phyloP scores from a whole-genome alignment of 768 basidiomycete species.

The Tricholoma sp. region DNA sequence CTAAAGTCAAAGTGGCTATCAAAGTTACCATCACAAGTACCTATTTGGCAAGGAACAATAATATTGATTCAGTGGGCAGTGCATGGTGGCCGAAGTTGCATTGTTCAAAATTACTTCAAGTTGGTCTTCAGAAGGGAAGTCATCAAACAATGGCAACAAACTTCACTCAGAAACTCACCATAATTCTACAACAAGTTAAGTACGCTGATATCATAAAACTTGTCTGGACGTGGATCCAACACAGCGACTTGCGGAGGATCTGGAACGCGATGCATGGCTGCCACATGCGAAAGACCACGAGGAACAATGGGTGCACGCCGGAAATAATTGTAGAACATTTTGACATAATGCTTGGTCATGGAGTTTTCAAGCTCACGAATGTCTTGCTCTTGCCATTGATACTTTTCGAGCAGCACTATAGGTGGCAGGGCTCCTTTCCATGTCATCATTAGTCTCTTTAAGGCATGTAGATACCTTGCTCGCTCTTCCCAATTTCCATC shows the following conservation, averaged over 20 bases:
- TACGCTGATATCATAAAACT: background rate
- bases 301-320: background rate
- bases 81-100: too few relatives aligned
- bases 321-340: background rate
- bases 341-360: background rate
- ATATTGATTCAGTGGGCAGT: too few relatives aligned
- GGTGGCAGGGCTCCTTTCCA: background rate
- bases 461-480: background rate
- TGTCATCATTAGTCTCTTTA: background rate
- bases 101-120: too few relatives aligned
- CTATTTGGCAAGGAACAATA: too few relatives aligned
- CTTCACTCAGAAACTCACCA: background rate
- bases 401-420: background rate
- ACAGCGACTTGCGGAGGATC: background rate
- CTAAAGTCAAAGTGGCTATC: too few relatives aligned
- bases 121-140: too few relatives aligned
- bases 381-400: background rate
- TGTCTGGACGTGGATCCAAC: background rate
- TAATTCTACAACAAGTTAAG: background rate
- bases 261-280: background rate
- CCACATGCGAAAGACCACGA: background rate
- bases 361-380: background rate
- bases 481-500: background rate
- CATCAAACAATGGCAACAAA: too few relatives aligned
- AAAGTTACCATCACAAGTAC: too few relatives aligned